Conservation (phyloP, 2,329 filamentous ascomycete species). For the Dendrostoma leiphaemia region DNA sequence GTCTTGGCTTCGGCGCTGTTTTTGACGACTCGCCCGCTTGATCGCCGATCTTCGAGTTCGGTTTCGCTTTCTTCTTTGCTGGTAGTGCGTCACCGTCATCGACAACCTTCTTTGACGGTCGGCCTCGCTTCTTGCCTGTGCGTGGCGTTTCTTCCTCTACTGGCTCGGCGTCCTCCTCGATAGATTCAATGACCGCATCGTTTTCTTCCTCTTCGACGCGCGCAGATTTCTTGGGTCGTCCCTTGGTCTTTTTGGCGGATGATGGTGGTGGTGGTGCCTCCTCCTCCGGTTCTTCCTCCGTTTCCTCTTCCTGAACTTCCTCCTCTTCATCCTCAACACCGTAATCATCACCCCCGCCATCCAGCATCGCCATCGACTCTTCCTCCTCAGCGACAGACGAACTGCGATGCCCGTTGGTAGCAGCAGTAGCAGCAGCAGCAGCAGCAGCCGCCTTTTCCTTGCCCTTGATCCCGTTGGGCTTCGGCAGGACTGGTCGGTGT, state of each 20-base stretch:
- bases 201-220: constrained; percentile 26
- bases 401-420: constrained; percentile 5
- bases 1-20: constrained; percentile 18
- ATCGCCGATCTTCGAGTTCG: constrained; percentile 24
- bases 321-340: constrained; percentile 25
- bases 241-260: constrained; percentile 9
- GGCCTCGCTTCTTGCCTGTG: constrained; percentile 21
- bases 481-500: constrained; percentile 27
- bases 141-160: constrained; percentile 20
- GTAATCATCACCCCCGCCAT: constrained; percentile 37
- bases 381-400: constrained; percentile 23
- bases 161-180: constrained; percentile 23
- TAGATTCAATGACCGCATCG: constrained; percentile 10
- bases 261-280: constrained; percentile 17
- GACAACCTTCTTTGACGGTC: constrained; percentile 22
- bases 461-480: constrained; percentile 26
- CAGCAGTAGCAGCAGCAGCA: constrained; percentile 17
- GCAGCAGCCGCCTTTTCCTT: constrained; percentile 21
- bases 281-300: constrained; percentile 29
- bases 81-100: constrained; percentile 23
- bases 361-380: constrained; percentile 24
- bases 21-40: constrained; percentile 21
- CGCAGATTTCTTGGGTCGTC: constrained; percentile 13
- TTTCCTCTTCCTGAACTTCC: constrained; percentile 22
- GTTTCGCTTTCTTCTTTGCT: constrained; percentile 23